Conservation (phyloP, 257 asterid species). For the Ilex asprella region DNA sequence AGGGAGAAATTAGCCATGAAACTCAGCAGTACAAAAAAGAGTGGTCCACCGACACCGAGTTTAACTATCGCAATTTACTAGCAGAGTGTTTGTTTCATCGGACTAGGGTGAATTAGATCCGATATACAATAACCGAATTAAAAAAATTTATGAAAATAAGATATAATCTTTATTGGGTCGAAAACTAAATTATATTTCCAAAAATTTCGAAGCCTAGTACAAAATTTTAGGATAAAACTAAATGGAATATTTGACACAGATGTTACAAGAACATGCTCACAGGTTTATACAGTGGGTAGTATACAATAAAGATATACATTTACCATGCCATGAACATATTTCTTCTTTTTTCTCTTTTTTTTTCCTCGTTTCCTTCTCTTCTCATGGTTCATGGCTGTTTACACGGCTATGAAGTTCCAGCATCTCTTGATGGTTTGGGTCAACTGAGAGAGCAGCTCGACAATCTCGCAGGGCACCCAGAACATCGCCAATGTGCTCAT, state of each 20-base stretch:
- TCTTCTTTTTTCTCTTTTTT: conserved; percentile 7
- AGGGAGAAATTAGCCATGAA: too few relatives aligned
- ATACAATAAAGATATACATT: too few relatives aligned
- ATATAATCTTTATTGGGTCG: not conserved
- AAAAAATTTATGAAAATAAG: too few relatives aligned
- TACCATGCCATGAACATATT: conserved; percentile 7
- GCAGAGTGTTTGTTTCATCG: too few relatives aligned
- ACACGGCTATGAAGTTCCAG: conserved; percentile 70
- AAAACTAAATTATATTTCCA: conserved; percentile 29
- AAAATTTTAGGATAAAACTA: conserved; percentile 20
- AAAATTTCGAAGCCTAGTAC: conserved; percentile 20
- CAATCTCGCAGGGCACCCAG: conserved; percentile 87
- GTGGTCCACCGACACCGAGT: too few relatives aligned
- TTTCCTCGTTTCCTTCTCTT: not conserved
- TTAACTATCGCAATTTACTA: too few relatives aligned
- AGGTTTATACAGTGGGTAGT: not conserved
- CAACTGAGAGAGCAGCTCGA: conserved; percentile 94
- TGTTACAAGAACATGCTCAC: conserved; percentile 19
- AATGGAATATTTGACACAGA: not conserved
- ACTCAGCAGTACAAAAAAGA: too few relatives aligned
- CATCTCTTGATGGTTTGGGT: conserved; percentile 98
- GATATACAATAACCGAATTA: too few relatives aligned
- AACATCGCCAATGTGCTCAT: conserved; percentile 85
- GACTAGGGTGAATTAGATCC: too few relatives aligned
- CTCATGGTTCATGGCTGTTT: too few relatives aligned